Conservation (phyloP, 345 rosid species). For the Mangifera indica region DNA sequence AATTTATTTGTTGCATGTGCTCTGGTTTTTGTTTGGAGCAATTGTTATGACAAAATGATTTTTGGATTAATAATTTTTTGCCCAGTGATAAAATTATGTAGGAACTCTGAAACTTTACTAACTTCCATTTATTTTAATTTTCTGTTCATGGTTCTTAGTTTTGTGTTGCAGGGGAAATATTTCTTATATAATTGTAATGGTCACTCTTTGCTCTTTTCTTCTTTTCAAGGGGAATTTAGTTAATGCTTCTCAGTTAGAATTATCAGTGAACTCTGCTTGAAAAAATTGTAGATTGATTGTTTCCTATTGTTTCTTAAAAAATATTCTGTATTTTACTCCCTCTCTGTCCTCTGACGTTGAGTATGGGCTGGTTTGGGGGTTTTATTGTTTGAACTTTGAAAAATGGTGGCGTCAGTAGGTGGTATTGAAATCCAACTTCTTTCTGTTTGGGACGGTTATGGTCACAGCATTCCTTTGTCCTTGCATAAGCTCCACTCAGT, state of each 20-base stretch:
- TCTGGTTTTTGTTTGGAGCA: background rate
- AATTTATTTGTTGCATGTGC: slow-evolving; percentile 26
- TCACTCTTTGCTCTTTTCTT: background rate
- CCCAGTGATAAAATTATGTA: too few species aligned
- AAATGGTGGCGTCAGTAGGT: background rate
- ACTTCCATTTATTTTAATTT: too few species aligned
- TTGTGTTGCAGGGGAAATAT: background rate
- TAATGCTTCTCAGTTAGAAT: background rate
- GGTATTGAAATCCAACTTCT: background rate
- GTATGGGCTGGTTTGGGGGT: background rate
- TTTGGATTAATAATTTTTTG: too few species aligned
- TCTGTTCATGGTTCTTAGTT: background rate
- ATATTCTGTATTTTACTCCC: background rate
- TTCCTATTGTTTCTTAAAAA: background rate
- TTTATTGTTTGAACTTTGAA: background rate
- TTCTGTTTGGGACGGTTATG: too few species aligned
- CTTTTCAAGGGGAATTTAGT: background rate
- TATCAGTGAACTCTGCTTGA: background rate
- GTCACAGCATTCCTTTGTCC: too few species aligned
- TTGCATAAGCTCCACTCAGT: too few species aligned
- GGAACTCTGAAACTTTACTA: background rate
- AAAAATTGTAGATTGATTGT: background rate
- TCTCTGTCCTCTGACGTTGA: background rate
- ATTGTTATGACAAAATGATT: background rate
- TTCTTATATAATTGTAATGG: background rate